phyloP scores from a whole-genome alignment of 768 basidiomycete genomes.

The Trametopsis cervina region DNA sequence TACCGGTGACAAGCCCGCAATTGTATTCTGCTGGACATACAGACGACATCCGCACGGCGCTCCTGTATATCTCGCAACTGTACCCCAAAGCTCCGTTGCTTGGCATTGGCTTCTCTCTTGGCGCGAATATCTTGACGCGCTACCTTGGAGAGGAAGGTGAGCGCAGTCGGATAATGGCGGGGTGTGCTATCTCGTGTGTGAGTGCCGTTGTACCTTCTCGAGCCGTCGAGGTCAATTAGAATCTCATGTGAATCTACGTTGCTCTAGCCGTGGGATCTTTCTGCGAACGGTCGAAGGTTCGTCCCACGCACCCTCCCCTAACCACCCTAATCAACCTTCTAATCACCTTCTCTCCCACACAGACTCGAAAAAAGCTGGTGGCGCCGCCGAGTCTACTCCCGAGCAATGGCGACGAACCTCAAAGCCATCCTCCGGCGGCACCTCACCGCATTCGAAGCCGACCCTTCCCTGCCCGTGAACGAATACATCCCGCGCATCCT shows the following conservation, averaged over 20 bases:
- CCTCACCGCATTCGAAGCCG: conserved; percentile 33
- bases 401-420: conserved; percentile 69
- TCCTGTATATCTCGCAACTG: conserved; percentile 58
- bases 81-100: conserved; percentile 76
- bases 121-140: conserved; percentile 79
- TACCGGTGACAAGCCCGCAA: conserved; percentile 70
- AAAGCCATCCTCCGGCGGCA: conserved; percentile 47
- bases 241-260: background rate
- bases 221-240: too few relatives aligned
- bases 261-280: conserved; percentile 39
- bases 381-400: conserved; percentile 59
- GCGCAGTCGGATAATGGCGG: conserved; percentile 49
- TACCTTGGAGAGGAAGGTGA: conserved; percentile 78
- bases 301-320: conserved; percentile 6
- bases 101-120: conserved; percentile 85
- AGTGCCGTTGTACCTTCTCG: conserved; percentile 25
- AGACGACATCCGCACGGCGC: conserved; percentile 71
- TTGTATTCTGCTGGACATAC: conserved; percentile 84
- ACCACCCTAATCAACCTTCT: too few relatives aligned
- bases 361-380: conserved; percentile 49
- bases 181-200: conserved; percentile 65
- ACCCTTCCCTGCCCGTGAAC: conserved; percentile 41
- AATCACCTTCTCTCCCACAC: conserved; percentile 2
- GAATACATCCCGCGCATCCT: conserved; percentile 38
- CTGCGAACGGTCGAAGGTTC: conserved; percentile 20